phyloP scores from a whole-genome alignment of 2,329 filamentous ascomycete species.

The Sclerotinia glacialis region DNA sequence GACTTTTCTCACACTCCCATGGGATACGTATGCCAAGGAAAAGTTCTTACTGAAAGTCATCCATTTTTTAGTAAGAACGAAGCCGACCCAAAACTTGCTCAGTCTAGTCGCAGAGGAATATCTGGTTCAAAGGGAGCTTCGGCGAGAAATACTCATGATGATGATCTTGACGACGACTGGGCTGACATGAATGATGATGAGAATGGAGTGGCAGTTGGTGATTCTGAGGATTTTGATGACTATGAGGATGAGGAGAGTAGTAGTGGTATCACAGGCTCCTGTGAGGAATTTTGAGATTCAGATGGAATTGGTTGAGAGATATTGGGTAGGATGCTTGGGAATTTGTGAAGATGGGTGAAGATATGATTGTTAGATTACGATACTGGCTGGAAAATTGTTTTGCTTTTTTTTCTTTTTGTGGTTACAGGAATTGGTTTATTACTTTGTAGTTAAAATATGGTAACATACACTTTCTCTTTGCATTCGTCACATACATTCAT shows the following conservation, averaged over 20 bases:
- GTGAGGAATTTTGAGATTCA: background rate
- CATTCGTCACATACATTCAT: background rate
- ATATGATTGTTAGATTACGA: background rate
- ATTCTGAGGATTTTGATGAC: background rate
- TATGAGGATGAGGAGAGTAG: background rate
- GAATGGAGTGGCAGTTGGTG: background rate
- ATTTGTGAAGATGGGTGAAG: background rate
- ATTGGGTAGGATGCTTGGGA: background rate
- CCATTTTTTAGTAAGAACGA: constrained; percentile 47
- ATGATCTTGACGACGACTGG: constrained; percentile 8
- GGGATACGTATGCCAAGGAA: constrained; percentile 43
- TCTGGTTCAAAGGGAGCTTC: background rate
- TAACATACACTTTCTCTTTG: background rate
- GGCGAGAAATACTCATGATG: background rate
- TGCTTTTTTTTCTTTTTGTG: background rate
- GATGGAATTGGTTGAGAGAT: background rate
- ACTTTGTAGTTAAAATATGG: background rate
- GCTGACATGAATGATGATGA: background rate
- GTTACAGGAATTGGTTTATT: background rate
- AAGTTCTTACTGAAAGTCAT: constrained; percentile 47
- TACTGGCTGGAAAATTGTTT: background rate
- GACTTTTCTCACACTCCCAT: constrained; percentile 60
- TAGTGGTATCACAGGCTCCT: background rate
- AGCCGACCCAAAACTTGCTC: background rate
- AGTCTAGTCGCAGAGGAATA: background rate